Conservation (phyloP, 2,329 filamentous ascomycete genomes). For the Leptodontidium sp. region DNA sequence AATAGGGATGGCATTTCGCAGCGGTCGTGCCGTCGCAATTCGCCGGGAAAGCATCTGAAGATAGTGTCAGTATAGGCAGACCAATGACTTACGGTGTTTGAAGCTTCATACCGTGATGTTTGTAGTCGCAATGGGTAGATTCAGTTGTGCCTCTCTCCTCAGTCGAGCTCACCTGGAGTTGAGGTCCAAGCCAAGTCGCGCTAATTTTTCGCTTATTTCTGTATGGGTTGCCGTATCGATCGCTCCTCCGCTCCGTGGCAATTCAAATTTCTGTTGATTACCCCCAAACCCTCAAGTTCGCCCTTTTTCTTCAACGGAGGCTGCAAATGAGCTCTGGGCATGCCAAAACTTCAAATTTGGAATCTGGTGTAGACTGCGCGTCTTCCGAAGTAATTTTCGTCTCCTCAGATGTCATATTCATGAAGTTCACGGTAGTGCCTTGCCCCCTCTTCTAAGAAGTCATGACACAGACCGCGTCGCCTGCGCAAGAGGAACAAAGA, state of each 20-base stretch:
- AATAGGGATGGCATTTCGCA: constrained; percentile 56
- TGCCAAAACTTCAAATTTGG: constrained; percentile 60
- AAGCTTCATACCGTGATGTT: constrained; percentile 22
- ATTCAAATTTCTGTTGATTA: constrained; percentile 57
- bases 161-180: constrained; percentile 19
- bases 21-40: constrained; percentile 60
- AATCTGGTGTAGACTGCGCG: constrained; percentile 58
- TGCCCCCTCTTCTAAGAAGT: constrained; percentile 41
- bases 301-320: constrained; percentile 40
- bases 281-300: constrained; percentile 50
- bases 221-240: constrained; percentile 8
- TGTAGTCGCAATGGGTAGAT: constrained; percentile 23
- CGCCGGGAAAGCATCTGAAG: constrained; percentile 67
- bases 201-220: constrained; percentile 12
- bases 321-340: constrained; percentile 60
- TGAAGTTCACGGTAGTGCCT: constrained; percentile 59
- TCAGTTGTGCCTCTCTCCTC: constrained; percentile 7
- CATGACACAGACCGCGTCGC: constrained; percentile 49
- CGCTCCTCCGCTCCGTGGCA: constrained; percentile 12
- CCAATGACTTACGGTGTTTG: not conserved
- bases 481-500: constrained; percentile 45
- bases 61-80: constrained; percentile 12
- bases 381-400: constrained; percentile 61
- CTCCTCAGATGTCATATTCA: constrained; percentile 65
- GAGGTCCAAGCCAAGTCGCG: constrained; percentile 2